Base-by-base conservation (phyloP, 2,329 filamentous ascomycete genomes). In the Aureobasidium subglaciale region DNA sequence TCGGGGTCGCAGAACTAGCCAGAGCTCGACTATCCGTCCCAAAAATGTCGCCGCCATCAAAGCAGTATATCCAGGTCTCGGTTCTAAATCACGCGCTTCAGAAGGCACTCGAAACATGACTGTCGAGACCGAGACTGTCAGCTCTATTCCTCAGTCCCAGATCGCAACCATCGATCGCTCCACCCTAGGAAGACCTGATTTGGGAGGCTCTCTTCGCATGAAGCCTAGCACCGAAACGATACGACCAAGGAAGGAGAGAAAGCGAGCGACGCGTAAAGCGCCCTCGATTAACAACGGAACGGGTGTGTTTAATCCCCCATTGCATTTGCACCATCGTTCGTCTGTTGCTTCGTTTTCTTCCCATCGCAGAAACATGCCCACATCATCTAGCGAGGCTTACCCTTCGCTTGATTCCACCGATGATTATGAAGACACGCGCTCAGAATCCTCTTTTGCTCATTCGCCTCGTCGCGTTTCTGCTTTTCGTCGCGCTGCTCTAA, bases 211-310 rank as follows among this genome's bases (percentile, higher is more conserved):
- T 61, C 75, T 99, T 41, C 86, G 90, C 63, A 81, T 89, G 57
- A 95, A 95, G 69, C 85, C 87, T 7, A 97, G 92, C 71, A 88
- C 85, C n/a, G 93, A 99, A 70, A 99, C 93, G 0, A 96, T 99
- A 63, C 84, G 90, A 42, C 91, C 93, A 2, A 93, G 86, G 74
- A 96, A 93, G 74, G 90, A 96, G 54, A 92, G 92, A 75, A 95
- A 88, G 75, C 90, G 85, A 71, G 73, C 79, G 32, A 73, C 79
- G 45, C 85, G 90, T 59, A 96, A 96, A 71, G 81, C 89, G 57
- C 79, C 88, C 49, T 77, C 75, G 53, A 83, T 90, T 62, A 81
- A 80, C 65, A 76, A 86, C 64, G 85, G 85, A 69, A 87, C 85
- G 72, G 85, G 87, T 89, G 80, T 81, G 85, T 78, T 55, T 52